Percentiles rank a stretch among this genome's conserved stretches.
Evolutionary conservation across 331 rosid genomes (phyloP).

Genomic region (Phaseolus coccineus): DNA sequence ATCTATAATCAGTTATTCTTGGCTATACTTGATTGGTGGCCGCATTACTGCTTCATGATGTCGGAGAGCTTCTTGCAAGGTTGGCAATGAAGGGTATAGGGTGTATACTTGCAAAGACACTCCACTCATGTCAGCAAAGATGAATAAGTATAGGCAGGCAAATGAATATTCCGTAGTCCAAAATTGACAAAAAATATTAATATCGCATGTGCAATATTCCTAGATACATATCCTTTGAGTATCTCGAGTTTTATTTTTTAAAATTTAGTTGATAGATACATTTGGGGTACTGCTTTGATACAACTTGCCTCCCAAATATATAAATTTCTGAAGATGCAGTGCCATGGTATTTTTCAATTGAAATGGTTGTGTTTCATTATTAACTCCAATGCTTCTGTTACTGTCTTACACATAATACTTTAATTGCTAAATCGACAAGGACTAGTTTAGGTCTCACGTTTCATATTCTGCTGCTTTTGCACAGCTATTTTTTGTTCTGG

Average conservation of each 20-base stretch:
- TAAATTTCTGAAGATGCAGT: neutral
- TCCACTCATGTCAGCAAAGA: too few species aligned
- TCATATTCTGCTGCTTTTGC: neutral
- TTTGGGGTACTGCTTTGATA: neutral
- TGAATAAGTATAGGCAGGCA: too few species aligned
- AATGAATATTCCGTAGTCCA: neutral
- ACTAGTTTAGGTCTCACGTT: neutral
- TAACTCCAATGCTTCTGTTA: slow-evolving; percentile 3
- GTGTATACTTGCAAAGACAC: neutral
- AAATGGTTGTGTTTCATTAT: neutral
- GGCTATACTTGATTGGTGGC: neutral
- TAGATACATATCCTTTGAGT: neutral
- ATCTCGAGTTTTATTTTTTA: neutral
- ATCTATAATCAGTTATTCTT: neutral
- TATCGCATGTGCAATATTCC: neutral
- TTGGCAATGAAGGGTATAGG: neutral
- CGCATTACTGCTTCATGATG: neutral
- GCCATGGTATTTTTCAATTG: neutral
- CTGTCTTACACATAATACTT: neutral
- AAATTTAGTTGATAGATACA: neutral
- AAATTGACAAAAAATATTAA: neutral
- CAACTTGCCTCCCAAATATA: neutral
- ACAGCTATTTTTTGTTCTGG: neutral
- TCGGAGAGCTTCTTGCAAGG: too few species aligned
- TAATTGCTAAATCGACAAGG: neutral